Base-by-base conservation (phyloP, 345 rosid genomes). In the Citrus unshiu region DNA sequence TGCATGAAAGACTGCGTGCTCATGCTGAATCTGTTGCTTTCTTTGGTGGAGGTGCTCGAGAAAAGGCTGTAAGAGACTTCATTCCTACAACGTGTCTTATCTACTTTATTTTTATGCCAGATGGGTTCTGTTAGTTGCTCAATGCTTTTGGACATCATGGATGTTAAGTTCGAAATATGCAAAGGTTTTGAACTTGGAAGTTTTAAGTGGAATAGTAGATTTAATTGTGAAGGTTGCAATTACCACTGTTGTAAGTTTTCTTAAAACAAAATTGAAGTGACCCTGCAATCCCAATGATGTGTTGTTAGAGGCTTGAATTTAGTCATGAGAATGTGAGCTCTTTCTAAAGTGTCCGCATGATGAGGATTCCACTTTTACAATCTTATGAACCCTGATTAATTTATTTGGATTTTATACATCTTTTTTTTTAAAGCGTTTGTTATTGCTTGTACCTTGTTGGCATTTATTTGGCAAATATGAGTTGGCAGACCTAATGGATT, bases 11-110 rank as follows among this genome's bases (percentile, higher is more conserved):
- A 79, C 81, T 96, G 84, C 89, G 95, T 65, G 90, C 93, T 14
- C 99, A 96, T 91, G 99, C 98, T n/a, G 99, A 96, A 80, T 96
- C 98, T 67, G 87, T 96, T 77, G 99, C 99, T 74, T 96, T 96
- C 90, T 96, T 96, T 90, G 99, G 99, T 82, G 99, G 99, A 73
- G 99, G 99, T 80, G 88, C 93, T 68, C 90, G 98, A 84, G 99
- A 96, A 88, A 94, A 91, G 86, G 87, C 91, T 90, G 99, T 96
- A 91, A 96, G 98, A 82, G 76, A 66, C 78, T 68, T 79, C 59
- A 58, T 24, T 68, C 40, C 60, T 22, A 10, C 43, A 61, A 25
- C 62, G 29, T 72, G 27, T 79, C 49, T 57, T 59, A 22, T 73
- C 13, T 71, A 22, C 67, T 75, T 5, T 21, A 73, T 71, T 57